Evolutionary conservation across 2,329 filamentous ascomycete genomes (phyloP), one percentile per base, ranked within the genome.

Genomic region (Exophiala alcalophila): DNA sequence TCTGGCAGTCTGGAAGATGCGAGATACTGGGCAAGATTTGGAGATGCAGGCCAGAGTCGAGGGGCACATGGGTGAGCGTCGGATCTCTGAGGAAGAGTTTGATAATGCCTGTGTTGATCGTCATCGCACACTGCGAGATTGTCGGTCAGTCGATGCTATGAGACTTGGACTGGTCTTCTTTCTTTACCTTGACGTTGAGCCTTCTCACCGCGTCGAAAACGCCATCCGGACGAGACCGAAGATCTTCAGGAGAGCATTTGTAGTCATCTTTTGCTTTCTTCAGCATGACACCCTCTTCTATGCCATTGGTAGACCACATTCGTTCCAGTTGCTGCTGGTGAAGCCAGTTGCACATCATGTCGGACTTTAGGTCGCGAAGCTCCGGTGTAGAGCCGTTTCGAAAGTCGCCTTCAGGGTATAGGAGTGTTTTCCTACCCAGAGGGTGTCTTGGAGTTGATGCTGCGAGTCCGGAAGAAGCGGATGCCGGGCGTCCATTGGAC

Each of bases 271-370:
- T 67, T 0, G 62, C 56, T 54, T 71, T 73, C 61, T 78, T 79
- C 39, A 80, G 58, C 2, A 79, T 64, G 2, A 77, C 72, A 51
- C 76, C 77, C 59, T 80, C 75, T 9, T 73, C 71, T 8, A 65
- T 56, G 15, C 59, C 62, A 38, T 68, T 68, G 16, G 61, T 62
- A 3, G 66, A 70, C 75, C 76, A 78, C 21, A 74, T 59, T 41
- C 63, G 66, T 57, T 81, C 75, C 49, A 78, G 66, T 49, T 82
- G 78, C 55, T 79, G 74, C 45, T 79, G 73, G 57, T 80, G 76
- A 2, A 83, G 68, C 71, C 74, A 82, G 53, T 75, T 80, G 54
- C 78, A 78, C 69, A 81, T 77, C 50, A 83, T 73, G 57, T 82
- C 76, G 52, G 68, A 71, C 57, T 77, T 79, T 11, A 52, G 37